Percentiles rank a stretch among this genome's conserved stretches.
phyloP scores from a whole-genome alignment of 495 filamentous ascomycete genomes.

The Chaetomium fimeti region DNA sequence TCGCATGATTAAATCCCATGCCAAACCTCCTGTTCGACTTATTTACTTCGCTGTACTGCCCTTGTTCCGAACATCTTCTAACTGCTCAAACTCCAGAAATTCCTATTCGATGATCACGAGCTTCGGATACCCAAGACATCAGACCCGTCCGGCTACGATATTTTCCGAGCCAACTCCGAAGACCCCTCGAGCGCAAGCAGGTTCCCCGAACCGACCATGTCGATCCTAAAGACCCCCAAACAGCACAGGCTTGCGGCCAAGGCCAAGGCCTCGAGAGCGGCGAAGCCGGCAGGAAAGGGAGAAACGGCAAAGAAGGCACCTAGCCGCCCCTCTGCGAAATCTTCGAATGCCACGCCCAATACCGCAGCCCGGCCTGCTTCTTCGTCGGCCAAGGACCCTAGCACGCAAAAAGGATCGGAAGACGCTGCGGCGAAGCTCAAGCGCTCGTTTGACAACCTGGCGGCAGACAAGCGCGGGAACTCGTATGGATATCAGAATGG shows the following conservation, averaged over 20 bases:
- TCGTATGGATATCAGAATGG: constrained; percentile 54
- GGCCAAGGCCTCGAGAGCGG: constrained; percentile 29
- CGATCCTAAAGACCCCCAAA: constrained; percentile 39
- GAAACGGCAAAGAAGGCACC: constrained; percentile 5
- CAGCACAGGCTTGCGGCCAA: constrained; percentile 17
- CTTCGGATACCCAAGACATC: constrained; percentile 37
- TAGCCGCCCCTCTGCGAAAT: constrained; percentile 11
- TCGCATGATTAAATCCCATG: constrained; percentile 15
- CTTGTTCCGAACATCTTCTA: constrained; percentile 12
- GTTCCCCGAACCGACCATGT: constrained; percentile 48
- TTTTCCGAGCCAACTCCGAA: constrained; percentile 42
- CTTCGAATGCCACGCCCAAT: constrained; percentile 12
- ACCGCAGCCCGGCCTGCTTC: constrained; percentile 1
- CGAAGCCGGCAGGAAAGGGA: constrained; percentile 19
- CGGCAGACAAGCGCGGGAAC: constrained; percentile 49
- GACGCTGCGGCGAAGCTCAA: constrained; percentile 42
- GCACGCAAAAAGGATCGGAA: constrained; percentile 24
- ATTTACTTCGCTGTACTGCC: not conserved
- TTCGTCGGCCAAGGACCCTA: constrained; percentile 18
- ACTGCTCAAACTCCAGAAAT: constrained; percentile 34
- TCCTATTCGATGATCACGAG: constrained; percentile 42
- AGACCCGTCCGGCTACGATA: constrained; percentile 44
- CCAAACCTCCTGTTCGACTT: constrained; percentile 2
- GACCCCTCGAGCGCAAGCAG: constrained; percentile 34
- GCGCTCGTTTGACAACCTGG: constrained; percentile 38